A percentile compares a stretch with the other conserved stretches of the same genome.
Evolutionary conservation across 257 asterid species (phyloP).

Genomic region (Agastache rugosa): DNA sequence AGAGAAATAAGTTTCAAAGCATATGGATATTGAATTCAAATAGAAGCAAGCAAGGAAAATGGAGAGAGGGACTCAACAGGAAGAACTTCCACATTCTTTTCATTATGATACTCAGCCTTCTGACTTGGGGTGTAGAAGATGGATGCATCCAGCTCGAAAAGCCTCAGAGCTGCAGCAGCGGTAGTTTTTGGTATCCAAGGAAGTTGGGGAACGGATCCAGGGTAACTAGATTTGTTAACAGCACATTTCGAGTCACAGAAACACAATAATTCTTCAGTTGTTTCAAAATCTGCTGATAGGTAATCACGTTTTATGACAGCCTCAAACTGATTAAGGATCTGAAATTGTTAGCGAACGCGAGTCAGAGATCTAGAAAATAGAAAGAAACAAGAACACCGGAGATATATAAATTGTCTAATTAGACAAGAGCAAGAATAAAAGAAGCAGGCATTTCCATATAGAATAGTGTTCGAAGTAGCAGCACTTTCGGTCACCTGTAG

Average conservation of each 20-base stretch:
- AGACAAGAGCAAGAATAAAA: constrained; percentile 14
- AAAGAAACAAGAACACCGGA: neutral
- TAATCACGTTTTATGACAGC: constrained; percentile 73
- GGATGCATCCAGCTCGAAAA: constrained; percentile 90
- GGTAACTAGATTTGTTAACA: constrained; percentile 41
- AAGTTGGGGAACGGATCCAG: constrained; percentile 60
- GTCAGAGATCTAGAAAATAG: constrained; percentile 8
- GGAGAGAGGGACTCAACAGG: constrained; percentile 65
- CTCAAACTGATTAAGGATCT: constrained; percentile 82
- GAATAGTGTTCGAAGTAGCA: constrained; percentile 6
- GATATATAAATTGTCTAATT: neutral
- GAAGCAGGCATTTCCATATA: constrained; percentile 13
- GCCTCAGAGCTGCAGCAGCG: constrained; percentile 87
- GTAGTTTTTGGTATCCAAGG: constrained; percentile 96
- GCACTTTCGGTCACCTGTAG: constrained; percentile 62
- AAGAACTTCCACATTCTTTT: constrained; percentile 59
- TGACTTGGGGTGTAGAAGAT: constrained; percentile 58
- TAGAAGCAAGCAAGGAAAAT: neutral
- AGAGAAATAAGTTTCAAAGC: constrained; percentile 16
- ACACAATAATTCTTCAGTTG: constrained; percentile 78
- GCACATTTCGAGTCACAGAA: constrained; percentile 53
- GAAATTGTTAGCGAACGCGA: constrained; percentile 18
- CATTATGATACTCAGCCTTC: constrained; percentile 58
- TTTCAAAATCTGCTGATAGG: constrained; percentile 78
- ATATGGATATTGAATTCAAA: neutral